Evolutionary conservation across 306 rosid species (phyloP).

Genomic region (Vicia sativa): DNA sequence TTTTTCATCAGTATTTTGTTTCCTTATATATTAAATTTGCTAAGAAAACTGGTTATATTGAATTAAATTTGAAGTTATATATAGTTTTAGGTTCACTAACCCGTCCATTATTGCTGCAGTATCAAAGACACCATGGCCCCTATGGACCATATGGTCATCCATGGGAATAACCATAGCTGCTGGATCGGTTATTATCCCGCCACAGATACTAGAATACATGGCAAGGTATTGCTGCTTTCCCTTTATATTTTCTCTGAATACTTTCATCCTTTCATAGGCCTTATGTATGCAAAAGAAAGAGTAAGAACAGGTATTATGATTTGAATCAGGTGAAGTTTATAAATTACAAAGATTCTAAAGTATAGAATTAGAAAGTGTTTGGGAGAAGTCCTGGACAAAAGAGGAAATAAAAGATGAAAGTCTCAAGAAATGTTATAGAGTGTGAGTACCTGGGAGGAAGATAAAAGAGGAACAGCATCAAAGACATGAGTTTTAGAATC

Average conservation of each 20-base stretch:
- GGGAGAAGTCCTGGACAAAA: no score
- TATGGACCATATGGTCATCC: conserved; percentile 96
- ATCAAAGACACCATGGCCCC: conserved; percentile 95
- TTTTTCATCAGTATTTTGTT: background rate
- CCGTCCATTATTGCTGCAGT: conserved; percentile 88
- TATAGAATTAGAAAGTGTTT: no score
- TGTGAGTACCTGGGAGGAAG: conserved; percentile 51
- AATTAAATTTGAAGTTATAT: no score
- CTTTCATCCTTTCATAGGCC: conserved; percentile 62
- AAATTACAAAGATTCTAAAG: no score
- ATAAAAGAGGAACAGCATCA: conserved; percentile 59
- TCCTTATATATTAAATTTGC: background rate
- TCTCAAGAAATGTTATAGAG: background rate
- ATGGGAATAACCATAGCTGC: conserved; percentile 85
- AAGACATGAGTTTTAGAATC: conserved; percentile 46
- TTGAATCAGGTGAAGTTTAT: no score
- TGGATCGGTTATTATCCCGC: conserved; percentile 81
- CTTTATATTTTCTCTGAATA: conserved; percentile 51
- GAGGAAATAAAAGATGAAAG: background rate
- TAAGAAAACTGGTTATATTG: background rate
- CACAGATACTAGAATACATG: conserved; percentile 81
- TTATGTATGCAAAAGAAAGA: conserved; percentile 32
- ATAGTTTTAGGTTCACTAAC: conserved; percentile 48
- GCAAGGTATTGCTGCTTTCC: conserved; percentile 73
- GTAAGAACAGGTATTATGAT: background rate